Conservation (phyloP, 257 asterid species). For the Gentiana dahurica region DNA sequence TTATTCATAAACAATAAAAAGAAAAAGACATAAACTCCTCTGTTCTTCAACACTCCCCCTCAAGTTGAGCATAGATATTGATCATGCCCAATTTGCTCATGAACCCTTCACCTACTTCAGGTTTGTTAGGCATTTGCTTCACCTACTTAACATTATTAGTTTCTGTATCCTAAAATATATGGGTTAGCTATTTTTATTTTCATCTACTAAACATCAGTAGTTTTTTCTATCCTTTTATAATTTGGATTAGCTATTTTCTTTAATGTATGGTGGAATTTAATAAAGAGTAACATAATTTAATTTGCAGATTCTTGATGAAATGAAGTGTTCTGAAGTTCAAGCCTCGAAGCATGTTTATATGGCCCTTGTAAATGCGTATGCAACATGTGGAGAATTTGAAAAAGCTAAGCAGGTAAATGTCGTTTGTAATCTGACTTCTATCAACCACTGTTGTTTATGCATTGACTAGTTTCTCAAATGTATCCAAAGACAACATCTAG, state of each 20-base stretch:
- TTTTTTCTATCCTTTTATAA: not conserved
- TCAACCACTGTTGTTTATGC: not conserved
- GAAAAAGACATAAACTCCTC: no score
- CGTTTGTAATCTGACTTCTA: conserved; percentile 5
- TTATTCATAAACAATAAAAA: no score
- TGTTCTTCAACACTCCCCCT: no score
- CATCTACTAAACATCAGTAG: not conserved
- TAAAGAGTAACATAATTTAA: conserved; percentile 12
- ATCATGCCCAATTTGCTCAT: no score
- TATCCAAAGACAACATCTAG: not conserved
- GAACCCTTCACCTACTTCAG: no score
- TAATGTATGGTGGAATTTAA: no score
- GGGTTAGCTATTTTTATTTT: no score
- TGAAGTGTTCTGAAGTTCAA: conserved; percentile 38
- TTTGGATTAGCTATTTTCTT: not conserved
- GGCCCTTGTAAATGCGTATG: conserved; percentile 83
- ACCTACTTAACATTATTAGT: no score
- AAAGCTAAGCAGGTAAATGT: conserved; percentile 65
- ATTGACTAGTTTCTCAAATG: no score
- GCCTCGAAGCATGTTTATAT: conserved; percentile 56
- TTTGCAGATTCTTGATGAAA: conserved; percentile 45
- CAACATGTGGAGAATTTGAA: conserved; percentile 60
- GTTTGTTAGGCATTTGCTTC: no score
- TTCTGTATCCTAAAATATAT: no score
- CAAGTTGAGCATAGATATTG: no score